Evolutionary conservation across 2,329 filamentous ascomycete genomes (phyloP), one percentile per base, ranked within the genome.

Genomic region (Calonectria hawksworthii): DNA sequence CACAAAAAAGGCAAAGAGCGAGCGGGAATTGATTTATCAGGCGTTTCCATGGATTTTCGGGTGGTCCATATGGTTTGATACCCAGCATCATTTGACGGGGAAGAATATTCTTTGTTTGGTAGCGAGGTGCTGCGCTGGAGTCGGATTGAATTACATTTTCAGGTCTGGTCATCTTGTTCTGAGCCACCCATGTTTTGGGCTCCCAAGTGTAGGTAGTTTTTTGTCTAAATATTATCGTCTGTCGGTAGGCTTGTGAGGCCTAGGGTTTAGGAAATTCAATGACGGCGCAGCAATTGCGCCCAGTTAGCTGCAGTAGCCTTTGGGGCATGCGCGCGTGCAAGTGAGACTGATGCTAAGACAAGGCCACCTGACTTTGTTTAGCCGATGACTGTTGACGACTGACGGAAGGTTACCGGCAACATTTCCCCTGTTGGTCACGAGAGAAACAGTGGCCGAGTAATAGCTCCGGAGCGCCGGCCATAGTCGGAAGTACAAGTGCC

Each of bases 51-150:
- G 76, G 75, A 82, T 81, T 63, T 75, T 80, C 72, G 76, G 78
- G 72, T 75, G 77, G 77, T 81, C 72, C 78, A 77, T 75, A 77
- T 80, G 77, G 78, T 79, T 79, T 80, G 82, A 84, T 84, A 84
- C 83, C 83, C 83, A 81, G 76, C 79, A 80, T 80, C 73, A 81
- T 77, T 79, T 78, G 78, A 79, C 78, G 76, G 76, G 74, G 74
- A 76, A 76, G 73, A 78, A 80, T 73, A 78, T 76, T 80, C 76
- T 75, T 79, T 79, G 76, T 74, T 81, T 72, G 78, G 73, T 74
- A 79, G 79, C 80, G 79, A 68, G 74, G 78, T 81, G 80, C 78
- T 75, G 73, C 70, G 72, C 71, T 34, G 79, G 79, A 81, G 77
- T 81, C 80, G 72, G 69, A 68, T 79, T 63, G 66, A 70, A 71